Conservation (phyloP, 805 yeast species). For the Cyberlindnera misumaiensis region DNA sequence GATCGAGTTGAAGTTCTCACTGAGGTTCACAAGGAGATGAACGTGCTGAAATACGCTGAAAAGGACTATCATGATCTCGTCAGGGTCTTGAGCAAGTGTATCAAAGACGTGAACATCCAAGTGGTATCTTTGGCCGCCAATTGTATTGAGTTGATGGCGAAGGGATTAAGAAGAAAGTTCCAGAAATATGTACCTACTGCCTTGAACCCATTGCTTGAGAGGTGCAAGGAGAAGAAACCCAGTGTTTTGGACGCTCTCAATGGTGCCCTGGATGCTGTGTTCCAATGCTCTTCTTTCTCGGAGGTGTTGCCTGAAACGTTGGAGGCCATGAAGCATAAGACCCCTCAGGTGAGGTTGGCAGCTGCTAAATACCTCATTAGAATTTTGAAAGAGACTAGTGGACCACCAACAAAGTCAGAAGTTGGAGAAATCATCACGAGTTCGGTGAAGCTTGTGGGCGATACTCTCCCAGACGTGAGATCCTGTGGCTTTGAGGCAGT, state of each 20-base stretch:
- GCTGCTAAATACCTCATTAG: slow-evolving; percentile 58
- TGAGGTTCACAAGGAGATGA: slow-evolving; percentile 41
- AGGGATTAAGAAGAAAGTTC: slow-evolving; percentile 57
- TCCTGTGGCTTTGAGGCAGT: slow-evolving; percentile 68
- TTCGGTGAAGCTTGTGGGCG: slow-evolving; percentile 61
- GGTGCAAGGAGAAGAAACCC: slow-evolving; percentile 84
- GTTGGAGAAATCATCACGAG: slow-evolving; percentile 49
- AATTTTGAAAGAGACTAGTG: slow-evolving; percentile 46
- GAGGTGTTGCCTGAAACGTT: slow-evolving; percentile 57
- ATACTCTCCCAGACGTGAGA: slow-evolving; percentile 80
- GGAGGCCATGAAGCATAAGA: slow-evolving; percentile 61
- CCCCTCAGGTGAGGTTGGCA: slow-evolving; percentile 76
- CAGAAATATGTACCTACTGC: slow-evolving; percentile 45
- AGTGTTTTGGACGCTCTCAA: slow-evolving; percentile 68
- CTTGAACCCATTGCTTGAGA: slow-evolving; percentile 60
- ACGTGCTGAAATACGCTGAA: slow-evolving; percentile 48
- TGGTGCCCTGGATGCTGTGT: slow-evolving; percentile 59
- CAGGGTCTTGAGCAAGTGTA: slow-evolving; percentile 57
- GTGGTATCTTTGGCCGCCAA: slow-evolving; percentile 77
- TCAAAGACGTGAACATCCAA: slow-evolving; percentile 85
- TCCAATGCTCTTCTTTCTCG: slow-evolving; percentile 39
- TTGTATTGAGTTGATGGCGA: slow-evolving; percentile 52
- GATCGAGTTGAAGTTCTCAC: slow-evolving; percentile 84
- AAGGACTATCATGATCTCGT: slow-evolving; percentile 64
- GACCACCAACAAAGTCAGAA: slow-evolving; percentile 45